These are phyloP conservation scores for Trichophyton benhamiae DNA, from an alignment of 2,329 filamentous ascomycete genomes.

Conservation along the genomic window DNA sequence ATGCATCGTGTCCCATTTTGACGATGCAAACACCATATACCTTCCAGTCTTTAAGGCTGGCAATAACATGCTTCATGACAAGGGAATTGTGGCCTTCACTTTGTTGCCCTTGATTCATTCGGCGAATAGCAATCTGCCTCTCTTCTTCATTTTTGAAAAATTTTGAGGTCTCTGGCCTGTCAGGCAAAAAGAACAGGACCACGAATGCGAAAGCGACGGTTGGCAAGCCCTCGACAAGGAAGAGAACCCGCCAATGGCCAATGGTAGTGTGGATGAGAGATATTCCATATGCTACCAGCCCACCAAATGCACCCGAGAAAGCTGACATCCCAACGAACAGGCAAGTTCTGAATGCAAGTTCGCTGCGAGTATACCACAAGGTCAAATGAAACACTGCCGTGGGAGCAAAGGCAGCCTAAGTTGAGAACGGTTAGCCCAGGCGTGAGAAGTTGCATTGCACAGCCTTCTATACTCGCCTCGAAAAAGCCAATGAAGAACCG, in stretches of 20 bases:
- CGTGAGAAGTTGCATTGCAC: neutral
- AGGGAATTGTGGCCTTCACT: slow-evolving; percentile 12
- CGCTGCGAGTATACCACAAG: slow-evolving; percentile 45
- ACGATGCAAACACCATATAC: slow-evolving; percentile 10
- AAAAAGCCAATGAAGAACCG: slow-evolving; percentile 50
- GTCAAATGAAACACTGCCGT: slow-evolving; percentile 50
- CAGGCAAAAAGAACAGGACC: slow-evolving; percentile 37
- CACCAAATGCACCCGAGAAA: slow-evolving; percentile 42
- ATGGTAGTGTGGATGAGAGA: slow-evolving; percentile 21
- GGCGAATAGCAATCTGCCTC: slow-evolving; percentile 9
- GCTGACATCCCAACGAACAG: slow-evolving; percentile 44
- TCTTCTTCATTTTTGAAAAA: slow-evolving; percentile 13
- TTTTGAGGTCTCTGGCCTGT: slow-evolving; percentile 18
- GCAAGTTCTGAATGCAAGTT: slow-evolving; percentile 43
- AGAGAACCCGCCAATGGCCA: slow-evolving; percentile 40
- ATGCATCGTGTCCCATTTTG: slow-evolving; percentile 14
- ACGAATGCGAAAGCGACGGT: slow-evolving; percentile 34
- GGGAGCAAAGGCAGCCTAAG: slow-evolving; percentile 46
- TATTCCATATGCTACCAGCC: slow-evolving; percentile 34
- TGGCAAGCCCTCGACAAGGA: slow-evolving; percentile 38
- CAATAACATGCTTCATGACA: slow-evolving; percentile 11
- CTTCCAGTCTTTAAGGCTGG: slow-evolving; percentile 14
- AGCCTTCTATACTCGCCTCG: slow-evolving; percentile 22
- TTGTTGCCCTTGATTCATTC: slow-evolving; percentile 12
- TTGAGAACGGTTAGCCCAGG: slow-evolving; percentile 17